Conservation (phyloP, 257 asterid genomes). For the Eustoma russellianum region DNA sequence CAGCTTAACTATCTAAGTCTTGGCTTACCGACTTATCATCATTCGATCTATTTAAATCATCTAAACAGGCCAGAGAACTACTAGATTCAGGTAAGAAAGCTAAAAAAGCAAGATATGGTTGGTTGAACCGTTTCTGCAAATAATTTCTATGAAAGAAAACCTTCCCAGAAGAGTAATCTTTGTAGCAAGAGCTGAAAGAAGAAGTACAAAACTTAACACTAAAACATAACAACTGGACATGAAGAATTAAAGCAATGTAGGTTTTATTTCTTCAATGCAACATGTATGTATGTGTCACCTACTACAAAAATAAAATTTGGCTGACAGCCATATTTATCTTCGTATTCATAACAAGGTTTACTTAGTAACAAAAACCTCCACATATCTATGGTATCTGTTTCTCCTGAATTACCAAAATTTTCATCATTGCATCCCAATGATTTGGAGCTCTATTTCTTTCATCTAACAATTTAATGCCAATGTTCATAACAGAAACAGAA, state of each 20-base stretch:
- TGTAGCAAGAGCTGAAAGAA: too few relatives aligned
- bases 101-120: too few relatives aligned
- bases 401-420: constrained; percentile 18
- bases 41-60: too few relatives aligned
- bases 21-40: too few relatives aligned
- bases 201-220: too few relatives aligned
- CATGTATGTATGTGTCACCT: constrained; percentile 17
- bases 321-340: constrained; percentile 19
- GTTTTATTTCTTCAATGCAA: constrained; percentile 27
- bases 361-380: constrained; percentile 22
- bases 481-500: constrained; percentile 14
- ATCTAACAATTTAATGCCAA: constrained; percentile 10
- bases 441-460: neutral
- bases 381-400: constrained; percentile 30
- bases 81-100: too few relatives aligned
- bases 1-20: too few relatives aligned
- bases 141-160: too few relatives aligned
- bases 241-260: constrained; percentile 13
- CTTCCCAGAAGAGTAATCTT: too few relatives aligned
- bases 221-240: constrained; percentile 2
- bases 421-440: constrained; percentile 4
- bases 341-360: constrained; percentile 21
- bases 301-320: constrained; percentile 25
- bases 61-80: too few relatives aligned
- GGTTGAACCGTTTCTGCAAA: too few relatives aligned